Conservation (phyloP, 352 stramenopile genomes). For the Thalassiosira delicatula region DNA sequence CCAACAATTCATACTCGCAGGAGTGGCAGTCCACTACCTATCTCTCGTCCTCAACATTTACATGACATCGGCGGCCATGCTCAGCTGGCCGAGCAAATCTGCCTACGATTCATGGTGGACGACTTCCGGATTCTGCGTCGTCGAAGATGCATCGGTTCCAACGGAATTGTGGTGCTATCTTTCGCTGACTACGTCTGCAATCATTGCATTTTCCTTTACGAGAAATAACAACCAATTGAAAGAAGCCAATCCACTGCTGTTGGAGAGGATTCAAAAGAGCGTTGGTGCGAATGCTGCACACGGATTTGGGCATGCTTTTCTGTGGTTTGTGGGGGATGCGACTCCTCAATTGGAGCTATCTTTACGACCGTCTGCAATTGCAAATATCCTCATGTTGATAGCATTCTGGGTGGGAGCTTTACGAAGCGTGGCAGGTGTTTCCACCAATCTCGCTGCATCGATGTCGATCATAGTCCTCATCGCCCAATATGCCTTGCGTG, state of each 20-base stretch:
- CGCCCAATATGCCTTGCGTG: conserved; percentile 9
- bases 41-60: background rate
- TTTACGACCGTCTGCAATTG: background rate
- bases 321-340: background rate
- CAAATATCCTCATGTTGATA: conserved; percentile 22
- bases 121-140: conserved; percentile 13
- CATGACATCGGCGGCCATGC: conserved; percentile 6
- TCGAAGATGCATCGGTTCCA: conserved; percentile 10
- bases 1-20: conserved; percentile 12
- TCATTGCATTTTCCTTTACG: background rate
- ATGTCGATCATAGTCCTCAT: conserved; percentile 4
- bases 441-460: background rate
- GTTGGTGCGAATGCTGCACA: too few species aligned
- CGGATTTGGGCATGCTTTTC: too few species aligned
- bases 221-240: background rate
- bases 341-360: conserved; percentile 6
- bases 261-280: too few species aligned
- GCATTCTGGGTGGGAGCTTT: conserved; percentile 15
- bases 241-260: conserved; percentile 5
- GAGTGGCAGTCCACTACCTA: background rate
- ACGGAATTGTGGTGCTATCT: conserved; percentile 3
- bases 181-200: conserved; percentile 11
- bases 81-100: conserved; percentile 6
- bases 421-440: background rate
- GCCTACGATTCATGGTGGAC: conserved; percentile 17